Conservation (phyloP, 192 early-diverging fungal species). For the Backusella psychrophila region DNA sequence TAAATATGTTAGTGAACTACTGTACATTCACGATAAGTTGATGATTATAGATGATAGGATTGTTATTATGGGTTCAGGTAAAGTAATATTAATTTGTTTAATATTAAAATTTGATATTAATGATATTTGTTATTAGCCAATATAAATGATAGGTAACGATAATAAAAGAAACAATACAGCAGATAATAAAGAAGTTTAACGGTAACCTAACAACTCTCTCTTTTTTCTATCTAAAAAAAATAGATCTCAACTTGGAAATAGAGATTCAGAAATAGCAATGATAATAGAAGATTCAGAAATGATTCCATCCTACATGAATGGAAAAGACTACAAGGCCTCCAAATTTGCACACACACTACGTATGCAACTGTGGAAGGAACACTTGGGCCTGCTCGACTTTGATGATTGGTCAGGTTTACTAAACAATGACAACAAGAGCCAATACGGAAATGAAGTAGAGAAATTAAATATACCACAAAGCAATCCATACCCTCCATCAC, state of each 20-base stretch:
- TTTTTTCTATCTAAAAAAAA: neutral
- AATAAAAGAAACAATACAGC: no score
- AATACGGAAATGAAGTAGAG: neutral
- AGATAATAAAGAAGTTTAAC: slow-evolving; percentile 16
- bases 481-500: neutral
- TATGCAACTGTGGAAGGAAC: slow-evolving; percentile 77
- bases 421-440: neutral
- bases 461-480: slow-evolving; percentile 2
- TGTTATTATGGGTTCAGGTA: slow-evolving; percentile 75
- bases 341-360: slow-evolving; percentile 73
- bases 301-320: slow-evolving; percentile 67
- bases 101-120: neutral
- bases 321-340: slow-evolving; percentile 64
- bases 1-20: slow-evolving; percentile 71
- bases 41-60: slow-evolving; percentile 88
- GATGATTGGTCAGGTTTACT: slow-evolving; percentile 36
- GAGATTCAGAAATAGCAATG: slow-evolving; percentile 88
- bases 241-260: slow-evolving; percentile 79
- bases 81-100: neutral
- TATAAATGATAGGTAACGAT: slow-evolving; percentile 22
- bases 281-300: slow-evolving; percentile 74
- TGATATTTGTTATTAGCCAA: slow-evolving; percentile 27
- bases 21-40: slow-evolving; percentile 87
- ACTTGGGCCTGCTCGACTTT: slow-evolving; percentile 65
- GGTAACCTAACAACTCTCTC: slow-evolving; percentile 60